Evolutionary conservation across 495 filamentous ascomycete species (phyloP).

Genomic region (Acidiella bohemica): DNA sequence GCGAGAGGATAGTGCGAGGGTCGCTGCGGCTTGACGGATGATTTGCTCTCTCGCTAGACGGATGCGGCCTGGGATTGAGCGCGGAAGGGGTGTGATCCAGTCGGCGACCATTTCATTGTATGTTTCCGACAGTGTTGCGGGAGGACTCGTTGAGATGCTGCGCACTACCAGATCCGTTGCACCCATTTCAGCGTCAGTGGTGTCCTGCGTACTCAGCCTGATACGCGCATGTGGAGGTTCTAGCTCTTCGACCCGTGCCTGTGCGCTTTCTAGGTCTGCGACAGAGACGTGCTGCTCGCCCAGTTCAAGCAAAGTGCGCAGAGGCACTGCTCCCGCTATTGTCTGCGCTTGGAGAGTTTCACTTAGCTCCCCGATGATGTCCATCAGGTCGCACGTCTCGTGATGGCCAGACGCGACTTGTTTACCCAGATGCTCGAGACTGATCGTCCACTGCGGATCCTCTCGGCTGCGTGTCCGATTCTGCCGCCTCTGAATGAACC

Average conservation of each 20-base stretch:
- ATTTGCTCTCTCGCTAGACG: conserved; percentile 9
- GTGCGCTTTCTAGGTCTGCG: too few species aligned
- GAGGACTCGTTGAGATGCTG: neutral
- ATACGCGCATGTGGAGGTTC: too few species aligned
- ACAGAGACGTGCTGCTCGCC: too few species aligned
- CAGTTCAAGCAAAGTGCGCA: too few species aligned
- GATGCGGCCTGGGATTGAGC: neutral
- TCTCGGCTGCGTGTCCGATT: neutral
- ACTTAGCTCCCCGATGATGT: neutral
- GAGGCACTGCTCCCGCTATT: too few species aligned
- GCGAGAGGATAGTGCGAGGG: conserved; percentile 4
- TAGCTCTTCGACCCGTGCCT: too few species aligned
- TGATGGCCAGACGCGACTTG: neutral
- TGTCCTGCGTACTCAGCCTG: neutral
- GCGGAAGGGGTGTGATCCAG: conserved; percentile 5
- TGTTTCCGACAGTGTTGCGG: neutral
- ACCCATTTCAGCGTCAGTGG: neutral
- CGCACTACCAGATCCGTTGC: neutral
- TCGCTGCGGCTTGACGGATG: neutral
- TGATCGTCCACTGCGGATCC: conserved; percentile 3
- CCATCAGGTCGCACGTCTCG: neutral
- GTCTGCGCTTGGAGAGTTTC: neutral
- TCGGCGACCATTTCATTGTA: neutral
- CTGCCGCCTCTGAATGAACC: conserved; percentile 3
- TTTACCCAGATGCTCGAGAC: too few species aligned